Base-by-base conservation (phyloP, 176 grass and related monocot species). In the Aegilops tauschii region DNA sequence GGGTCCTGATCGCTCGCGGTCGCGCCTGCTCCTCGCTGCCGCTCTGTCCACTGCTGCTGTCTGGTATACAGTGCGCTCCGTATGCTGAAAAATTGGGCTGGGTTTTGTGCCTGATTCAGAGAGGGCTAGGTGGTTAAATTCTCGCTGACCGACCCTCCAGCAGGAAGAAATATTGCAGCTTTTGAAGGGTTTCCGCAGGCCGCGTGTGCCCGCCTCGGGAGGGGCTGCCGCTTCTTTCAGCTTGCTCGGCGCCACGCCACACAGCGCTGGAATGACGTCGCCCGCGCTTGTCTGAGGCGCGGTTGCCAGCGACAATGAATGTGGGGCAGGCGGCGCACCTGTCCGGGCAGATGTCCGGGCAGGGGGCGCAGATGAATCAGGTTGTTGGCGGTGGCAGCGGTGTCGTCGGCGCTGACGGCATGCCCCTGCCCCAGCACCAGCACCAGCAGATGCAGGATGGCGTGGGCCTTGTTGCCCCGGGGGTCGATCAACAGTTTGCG, bases 271-370 rank as follows among this genome's bases (percentile, higher is more conserved):
- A 54, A 78, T 88, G 82, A 77, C 59, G 2, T 5, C 12, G 5
- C 50, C 16, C 16, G n/a, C 35, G 4, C 2, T 31, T 27, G 6
- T 61, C 90, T 88, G 86, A 88, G 31, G 78, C 49, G 69, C 8
- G 1, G 30, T 77, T 30, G 9, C 52, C 9, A 1, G 63, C 13
- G 5, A 90, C 81, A 56, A 95, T 95, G 93, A 92, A 95, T 92
- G 83, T 90, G 54, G 90, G 86, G 32, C 93, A 90, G 84, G 83
- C 93, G 61, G 68, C 93, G 21, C 93, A 89, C 87, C 86, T 95
- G 88, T 83, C 83, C 20, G 90, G 65, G 14, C 65, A 68, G 65
- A 65, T 95, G 82, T 90, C 90, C 0, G 90, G 85, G 36, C 88
- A 90, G 83, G 86, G 79, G 5, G 40, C 82, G 29, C 83, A 90